Evolutionary conservation across 768 basidiomycete species (phyloP).

Genomic region (Ephemerocybe angulata): DNA sequence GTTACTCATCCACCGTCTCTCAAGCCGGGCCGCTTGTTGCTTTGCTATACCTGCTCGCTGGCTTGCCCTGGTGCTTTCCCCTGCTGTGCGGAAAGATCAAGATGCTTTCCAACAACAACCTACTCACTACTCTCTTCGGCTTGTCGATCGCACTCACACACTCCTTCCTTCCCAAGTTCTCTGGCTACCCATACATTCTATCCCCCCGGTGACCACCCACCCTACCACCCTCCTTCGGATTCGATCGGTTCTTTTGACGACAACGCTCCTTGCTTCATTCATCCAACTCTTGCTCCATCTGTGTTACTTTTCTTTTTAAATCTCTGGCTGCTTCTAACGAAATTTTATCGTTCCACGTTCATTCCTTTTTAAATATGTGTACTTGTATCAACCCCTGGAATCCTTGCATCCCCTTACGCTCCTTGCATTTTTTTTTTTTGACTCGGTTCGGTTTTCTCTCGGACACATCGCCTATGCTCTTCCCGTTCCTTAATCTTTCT

Average conservation of each 20-base stretch:
- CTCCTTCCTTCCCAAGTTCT: neutral
- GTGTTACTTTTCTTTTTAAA: neutral
- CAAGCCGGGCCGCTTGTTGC: neutral
- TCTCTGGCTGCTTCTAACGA: neutral
- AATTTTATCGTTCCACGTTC: neutral
- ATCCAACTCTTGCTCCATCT: neutral
- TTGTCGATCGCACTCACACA: neutral
- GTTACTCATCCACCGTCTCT: neutral
- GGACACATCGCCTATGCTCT: neutral
- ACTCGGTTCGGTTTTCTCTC: neutral
- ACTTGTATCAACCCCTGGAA: neutral
- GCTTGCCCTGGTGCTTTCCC: neutral
- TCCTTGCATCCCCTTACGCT: conserved; percentile 6
- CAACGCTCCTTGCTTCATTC: neutral
- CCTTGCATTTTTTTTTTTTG: conserved; percentile 1
- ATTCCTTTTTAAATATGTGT: conserved; percentile 3
- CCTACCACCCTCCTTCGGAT: neutral
- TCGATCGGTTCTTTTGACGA: neutral
- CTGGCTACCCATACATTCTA: neutral
- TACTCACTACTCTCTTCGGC: neutral
- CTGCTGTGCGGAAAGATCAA: neutral
- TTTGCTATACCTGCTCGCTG: neutral
- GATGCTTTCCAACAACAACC: neutral
- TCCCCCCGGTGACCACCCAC: too few species aligned
- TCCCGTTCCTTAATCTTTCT: neutral